Evolutionary conservation across 768 basidiomycete species (phyloP).

Genomic region (Lepiota brunneoincarnata): DNA sequence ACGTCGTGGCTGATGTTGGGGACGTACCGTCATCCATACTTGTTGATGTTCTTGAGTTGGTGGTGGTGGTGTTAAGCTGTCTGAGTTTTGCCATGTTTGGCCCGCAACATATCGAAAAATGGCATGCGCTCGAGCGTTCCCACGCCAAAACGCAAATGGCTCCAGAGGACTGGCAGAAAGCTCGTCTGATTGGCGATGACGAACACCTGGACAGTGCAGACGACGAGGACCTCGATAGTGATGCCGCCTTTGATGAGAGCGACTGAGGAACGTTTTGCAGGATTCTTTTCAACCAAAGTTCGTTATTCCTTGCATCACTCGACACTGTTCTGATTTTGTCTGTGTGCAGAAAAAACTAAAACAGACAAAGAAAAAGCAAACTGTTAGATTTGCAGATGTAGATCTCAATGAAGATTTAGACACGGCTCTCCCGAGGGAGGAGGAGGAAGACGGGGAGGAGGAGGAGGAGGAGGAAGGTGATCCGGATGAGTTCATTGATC

Average conservation of each 20-base stretch:
- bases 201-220: slow-evolving; percentile 62
- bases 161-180: slow-evolving; percentile 27
- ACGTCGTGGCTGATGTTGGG: slow-evolving; percentile 73
- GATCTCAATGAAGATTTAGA: slow-evolving; percentile 64
- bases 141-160: not conserved
- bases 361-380: slow-evolving; percentile 26
- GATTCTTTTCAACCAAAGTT: slow-evolving; percentile 52
- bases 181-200: slow-evolving; percentile 53
- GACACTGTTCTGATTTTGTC: not conserved
- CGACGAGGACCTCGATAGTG: slow-evolving; percentile 85
- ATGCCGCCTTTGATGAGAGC: slow-evolving; percentile 79
- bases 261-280: slow-evolving; percentile 78
- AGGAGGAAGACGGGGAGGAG: slow-evolving; percentile 36
- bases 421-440: slow-evolving; percentile 27
- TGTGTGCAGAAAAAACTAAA: slow-evolving; percentile 22
- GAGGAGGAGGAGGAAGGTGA: slow-evolving; percentile 49
- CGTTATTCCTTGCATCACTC: slow-evolving; percentile 15
- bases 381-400: slow-evolving; percentile 51
- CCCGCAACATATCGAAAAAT: not conserved
- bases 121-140: not conserved
- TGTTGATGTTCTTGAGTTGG: not conserved
- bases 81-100: slow-evolving; percentile 11
- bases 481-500: slow-evolving; percentile 57
- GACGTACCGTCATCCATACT: slow-evolving; percentile 74
- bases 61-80: not conserved